phyloP scores from a whole-genome alignment of 2,329 filamentous ascomycete genomes.

The Stachybotrys chlorohalonatus region DNA sequence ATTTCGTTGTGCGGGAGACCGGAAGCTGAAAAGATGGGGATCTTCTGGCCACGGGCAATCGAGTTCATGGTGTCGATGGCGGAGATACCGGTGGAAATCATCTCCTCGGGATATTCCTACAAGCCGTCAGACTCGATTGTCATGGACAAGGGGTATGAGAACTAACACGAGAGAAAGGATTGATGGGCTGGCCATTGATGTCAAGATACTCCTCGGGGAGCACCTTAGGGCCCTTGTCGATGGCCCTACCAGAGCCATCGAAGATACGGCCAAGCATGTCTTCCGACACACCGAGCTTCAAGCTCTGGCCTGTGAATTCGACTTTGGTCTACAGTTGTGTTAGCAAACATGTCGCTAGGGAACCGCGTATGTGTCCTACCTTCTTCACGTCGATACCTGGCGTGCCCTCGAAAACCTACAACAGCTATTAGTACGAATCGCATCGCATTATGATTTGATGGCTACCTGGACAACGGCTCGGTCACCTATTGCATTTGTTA shows the following conservation, averaged over 20 bases:
- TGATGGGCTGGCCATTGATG: conserved; percentile 98
- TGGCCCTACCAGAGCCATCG: conserved; percentile 93
- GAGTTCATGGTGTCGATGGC: conserved; percentile 98
- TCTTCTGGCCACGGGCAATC: conserved; percentile 98
- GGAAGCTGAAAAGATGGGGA: conserved; percentile 96
- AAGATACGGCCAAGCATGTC: conserved; percentile 99
- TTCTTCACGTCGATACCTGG: conserved; percentile 98
- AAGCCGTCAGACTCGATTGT: conserved; percentile 8
- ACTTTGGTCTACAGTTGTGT: conserved; percentile 66
- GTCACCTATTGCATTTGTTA: conserved; percentile 50
- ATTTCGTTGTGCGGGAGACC: conserved; percentile 99
- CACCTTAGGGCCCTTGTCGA: conserved; percentile 98
- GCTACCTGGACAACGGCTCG: conserved; percentile 88
- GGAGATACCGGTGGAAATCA: conserved; percentile 99
- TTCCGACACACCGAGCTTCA: conserved; percentile 98
- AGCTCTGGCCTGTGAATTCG: conserved; percentile 91
- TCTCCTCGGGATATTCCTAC: conserved; percentile 96
- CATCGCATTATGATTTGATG: not conserved
- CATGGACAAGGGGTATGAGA: not conserved
- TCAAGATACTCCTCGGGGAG: conserved; percentile 96
- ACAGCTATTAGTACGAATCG: conserved; percentile 12
- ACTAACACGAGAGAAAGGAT: conserved; percentile 88
- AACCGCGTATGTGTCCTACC: conserved; percentile 38
- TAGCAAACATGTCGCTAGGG: conserved; percentile 1
- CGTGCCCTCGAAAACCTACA: conserved; percentile 91